These are phyloP conservation scores for Uronychia setigera DNA, from an alignment of 73 alveolate species.

Conservation along the genomic window DNA sequence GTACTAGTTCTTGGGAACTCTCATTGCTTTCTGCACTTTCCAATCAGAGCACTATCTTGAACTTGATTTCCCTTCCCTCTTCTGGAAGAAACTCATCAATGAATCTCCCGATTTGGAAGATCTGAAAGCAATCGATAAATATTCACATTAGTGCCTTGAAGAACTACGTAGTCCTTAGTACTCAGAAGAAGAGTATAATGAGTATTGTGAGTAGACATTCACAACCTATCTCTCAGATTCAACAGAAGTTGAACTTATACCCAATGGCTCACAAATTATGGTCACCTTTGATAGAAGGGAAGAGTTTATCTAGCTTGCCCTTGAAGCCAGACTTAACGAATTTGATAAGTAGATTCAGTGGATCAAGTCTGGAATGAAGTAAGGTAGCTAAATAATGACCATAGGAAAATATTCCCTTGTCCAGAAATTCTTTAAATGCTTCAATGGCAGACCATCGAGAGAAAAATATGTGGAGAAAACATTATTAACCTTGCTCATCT, in stretches of 20 bases:
- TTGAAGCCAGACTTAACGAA: slow-evolving; percentile 76
- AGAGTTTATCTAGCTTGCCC: slow-evolving; percentile 72
- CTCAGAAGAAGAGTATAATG: slow-evolving; percentile 67
- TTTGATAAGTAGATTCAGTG: slow-evolving; percentile 74
- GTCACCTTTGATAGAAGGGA: slow-evolving; percentile 68
- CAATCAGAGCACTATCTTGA: slow-evolving; percentile 70
- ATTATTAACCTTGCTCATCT: background rate
- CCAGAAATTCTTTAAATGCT: background rate
- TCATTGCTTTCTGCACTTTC: slow-evolving; percentile 81
- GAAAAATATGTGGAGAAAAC: background rate
- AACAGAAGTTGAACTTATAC: slow-evolving; percentile 73
- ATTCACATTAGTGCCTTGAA: background rate
- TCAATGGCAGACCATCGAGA: background rate
- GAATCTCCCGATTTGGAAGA: background rate
- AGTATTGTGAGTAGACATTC: slow-evolving; percentile 69
- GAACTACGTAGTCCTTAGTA: background rate
- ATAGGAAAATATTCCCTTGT: background rate
- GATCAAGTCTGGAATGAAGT: slow-evolving; percentile 78
- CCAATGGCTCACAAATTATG: slow-evolving; percentile 68
- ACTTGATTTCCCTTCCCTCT: slow-evolving; percentile 78
- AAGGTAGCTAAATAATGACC: slow-evolving; percentile 39
- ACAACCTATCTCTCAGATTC: slow-evolving; percentile 78
- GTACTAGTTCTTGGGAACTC: slow-evolving; percentile 77
- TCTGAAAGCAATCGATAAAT: slow-evolving; percentile 70
- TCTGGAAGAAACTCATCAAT: slow-evolving; percentile 81